Evolutionary conservation across 305 asterid species (phyloP), one percentile per base, ranked within the genome.

Genomic region (Nicotiana rustica): DNA sequence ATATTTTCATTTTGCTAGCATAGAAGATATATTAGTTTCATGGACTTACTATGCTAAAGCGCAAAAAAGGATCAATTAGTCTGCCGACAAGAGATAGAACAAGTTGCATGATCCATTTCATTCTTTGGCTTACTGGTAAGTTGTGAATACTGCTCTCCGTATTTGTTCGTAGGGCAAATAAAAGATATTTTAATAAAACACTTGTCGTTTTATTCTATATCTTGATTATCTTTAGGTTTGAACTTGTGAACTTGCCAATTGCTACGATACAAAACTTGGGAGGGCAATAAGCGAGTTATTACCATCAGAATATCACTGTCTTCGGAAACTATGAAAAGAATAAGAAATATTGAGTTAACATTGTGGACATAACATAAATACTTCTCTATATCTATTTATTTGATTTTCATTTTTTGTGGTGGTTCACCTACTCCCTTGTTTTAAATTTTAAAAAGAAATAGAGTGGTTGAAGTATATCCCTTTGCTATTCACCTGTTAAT

Each of bases 111-210:
- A 75, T 75, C 80, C 66, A 52, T 75, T 52, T 75, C 47, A 75
- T 9, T 75, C 47, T 15, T 2, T 75, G 66, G 65, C 80, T 75
- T 75, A 52, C 17, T 75, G 17, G 65, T 75, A 52, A 52, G 80
- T 29, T 52, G 65, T 5, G 10, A 12, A 29, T 29, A 52, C 17
- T 38, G 17, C 17, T 38, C 6, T 70, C 33, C 0, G 3, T 29
- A 52, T 75, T 25, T 2, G 3, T 41, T 75, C 0, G 29, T 38
- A 38, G 56, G 10, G 4, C 56, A 41, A 41, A 41, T 0, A 1
- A 41, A 41, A 41, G 10, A 41, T 8, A 7, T 41, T 68, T 9
- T 75, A 75, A 29, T 41, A 41, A 41, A 17, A 25, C 79, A 3
- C 49, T 41, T 41, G 29, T 29, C 29, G 64, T 15, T 52, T 75